Evolutionary conservation across 2,329 filamentous ascomycete species (phyloP), one percentile per base, ranked within the genome.

Genomic region (Colletotrichum lini): DNA sequence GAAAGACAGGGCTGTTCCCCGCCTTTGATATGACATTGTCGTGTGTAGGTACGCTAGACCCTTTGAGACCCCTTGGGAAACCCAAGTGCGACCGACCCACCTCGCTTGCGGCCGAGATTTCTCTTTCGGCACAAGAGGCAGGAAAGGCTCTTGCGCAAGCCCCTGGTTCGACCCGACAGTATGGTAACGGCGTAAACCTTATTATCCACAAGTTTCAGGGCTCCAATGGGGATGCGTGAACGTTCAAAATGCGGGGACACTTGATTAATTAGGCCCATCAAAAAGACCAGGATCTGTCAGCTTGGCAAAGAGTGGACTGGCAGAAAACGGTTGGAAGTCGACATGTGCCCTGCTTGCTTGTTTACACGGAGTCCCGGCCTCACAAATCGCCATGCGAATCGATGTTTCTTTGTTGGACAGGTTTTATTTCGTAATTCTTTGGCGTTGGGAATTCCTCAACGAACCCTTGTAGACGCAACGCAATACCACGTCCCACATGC

Each of bases 161-260:
- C 53, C 53, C 53, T 56, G 35, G 4, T 23, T 21, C 35, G 35
- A 56, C 53, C 53, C 35, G n/a, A 56, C 53, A 56, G 53, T 23
- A 56, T 16, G 53, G 53, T 40, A 56, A 56, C 53, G 35, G 53
- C 53, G 53, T 18, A 56, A 56, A 56, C 53, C 53, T 56, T 56
- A 56, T 42, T 56, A 56, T 18, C 53, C 53, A 56, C 53, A 56
- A 18, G 53, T 56, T n/a, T 56, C 35, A 56, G 23, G 30, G 30
- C 30, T 35, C 16, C 13, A 15, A 44, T 44, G 13, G 12, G 42
- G 42, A 44, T 44, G 42, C 13, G 13, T 5, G 13, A 3, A 13
- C 1, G 13, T 2, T 44, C 13, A 9, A 44, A 44, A 44, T 44
- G 42, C 42, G 13, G 42, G 42, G 15, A 44, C 42, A 15, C 13